Conservation (phyloP, 2,329 filamentous ascomycete genomes). For the Apiospora hydei region DNA sequence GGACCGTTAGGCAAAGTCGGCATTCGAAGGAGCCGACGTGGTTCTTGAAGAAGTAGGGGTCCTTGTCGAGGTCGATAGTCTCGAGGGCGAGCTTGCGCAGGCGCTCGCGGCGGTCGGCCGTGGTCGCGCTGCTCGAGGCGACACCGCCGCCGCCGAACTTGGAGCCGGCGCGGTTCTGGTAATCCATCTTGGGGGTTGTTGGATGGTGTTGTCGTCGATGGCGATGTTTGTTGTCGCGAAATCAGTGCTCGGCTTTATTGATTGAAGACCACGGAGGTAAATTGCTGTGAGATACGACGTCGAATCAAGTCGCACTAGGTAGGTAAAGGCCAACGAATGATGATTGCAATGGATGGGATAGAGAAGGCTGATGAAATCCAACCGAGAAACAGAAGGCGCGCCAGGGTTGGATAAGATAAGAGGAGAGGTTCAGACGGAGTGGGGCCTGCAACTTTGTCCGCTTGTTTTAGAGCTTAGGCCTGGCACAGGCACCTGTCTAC, state of each 20-base stretch:
- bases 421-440: not conserved
- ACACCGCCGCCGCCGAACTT: conserved; percentile 98
- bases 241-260: not conserved
- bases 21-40: conserved; percentile 98
- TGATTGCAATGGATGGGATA: not conserved
- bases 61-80: conserved; percentile 98
- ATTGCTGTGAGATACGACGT: not conserved
- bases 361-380: conserved; percentile 4
- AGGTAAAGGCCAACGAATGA: not conserved
- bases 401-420: conserved; percentile 17
- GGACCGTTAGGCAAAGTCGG: conserved; percentile 93
- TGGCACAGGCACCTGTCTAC: not conserved
- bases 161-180: conserved; percentile 92
- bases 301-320: not conserved
- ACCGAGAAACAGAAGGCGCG: not conserved
- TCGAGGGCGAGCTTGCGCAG: conserved; percentile 98
- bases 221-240: not conserved
- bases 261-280: no score
- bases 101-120: conserved; percentile 95
- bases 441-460: not conserved
- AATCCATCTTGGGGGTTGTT: conserved; percentile 60
- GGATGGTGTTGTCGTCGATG: not conserved
- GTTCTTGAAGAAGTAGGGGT: conserved; percentile 99
- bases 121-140: conserved; percentile 90
- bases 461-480: not conserved